Percentiles rank a stretch among this genome's conserved stretches.
phyloP scores from a whole-genome alignment of 2,329 filamentous ascomycete genomes.

The Rutstroemia sydowiana region DNA sequence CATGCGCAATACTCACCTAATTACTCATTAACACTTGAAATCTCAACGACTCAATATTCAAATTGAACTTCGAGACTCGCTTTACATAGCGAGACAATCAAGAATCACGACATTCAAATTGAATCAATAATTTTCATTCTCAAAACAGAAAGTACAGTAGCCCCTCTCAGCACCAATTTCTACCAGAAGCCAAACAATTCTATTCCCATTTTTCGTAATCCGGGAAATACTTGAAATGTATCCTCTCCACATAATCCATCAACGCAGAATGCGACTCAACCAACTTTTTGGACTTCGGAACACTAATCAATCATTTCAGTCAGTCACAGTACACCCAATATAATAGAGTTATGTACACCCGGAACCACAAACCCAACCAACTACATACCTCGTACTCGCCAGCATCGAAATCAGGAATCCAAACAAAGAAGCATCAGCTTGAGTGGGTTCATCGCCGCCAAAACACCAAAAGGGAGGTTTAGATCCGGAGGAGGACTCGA shows the following conservation, averaged over 20 bases:
- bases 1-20: no score
- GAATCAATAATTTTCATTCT: no score
- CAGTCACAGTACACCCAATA: no score
- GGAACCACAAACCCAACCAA: background rate
- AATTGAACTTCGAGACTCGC: no score
- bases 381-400: slow-evolving; percentile 45
- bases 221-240: slow-evolving; percentile 49
- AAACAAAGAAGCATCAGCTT: slow-evolving; percentile 50
- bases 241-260: slow-evolving; percentile 47
- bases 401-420: slow-evolving; percentile 49
- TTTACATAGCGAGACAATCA: no score
- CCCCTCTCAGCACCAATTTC: no score
- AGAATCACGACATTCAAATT: no score
- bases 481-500: slow-evolving; percentile 7
- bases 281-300: slow-evolving; percentile 39
- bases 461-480: slow-evolving; percentile 52
- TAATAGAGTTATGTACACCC: no score
- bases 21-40: no score
- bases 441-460: slow-evolving; percentile 45
- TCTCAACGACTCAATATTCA: no score
- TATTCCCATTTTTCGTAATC: slow-evolving; percentile 43
- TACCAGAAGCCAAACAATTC: no score
- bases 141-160: no score
- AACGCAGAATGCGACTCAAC: slow-evolving; percentile 41
- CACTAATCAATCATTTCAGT: slow-evolving; percentile 29